These are phyloP conservation scores for Phytophthora boehmeriae DNA, from an alignment of 352 stramenopile genomes.

Conservation along the genomic window DNA sequence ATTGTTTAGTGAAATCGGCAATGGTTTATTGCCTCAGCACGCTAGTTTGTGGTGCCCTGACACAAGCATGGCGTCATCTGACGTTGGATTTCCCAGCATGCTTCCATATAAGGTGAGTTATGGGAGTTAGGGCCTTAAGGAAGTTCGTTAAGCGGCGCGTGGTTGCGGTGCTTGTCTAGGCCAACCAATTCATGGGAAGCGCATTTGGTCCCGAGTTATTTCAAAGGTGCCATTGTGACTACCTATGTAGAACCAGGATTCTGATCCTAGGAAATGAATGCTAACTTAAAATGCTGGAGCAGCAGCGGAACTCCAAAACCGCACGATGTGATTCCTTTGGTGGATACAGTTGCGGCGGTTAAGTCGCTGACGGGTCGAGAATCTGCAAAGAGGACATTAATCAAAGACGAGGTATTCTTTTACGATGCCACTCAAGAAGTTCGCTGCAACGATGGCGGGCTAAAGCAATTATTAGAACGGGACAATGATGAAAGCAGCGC, in stretches of 20 bases:
- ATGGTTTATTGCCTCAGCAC: slow-evolving; percentile 33
- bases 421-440: slow-evolving; percentile 40
- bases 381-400: background rate
- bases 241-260: too few species aligned
- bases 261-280: too few species aligned
- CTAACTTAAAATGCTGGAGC: slow-evolving; percentile 12
- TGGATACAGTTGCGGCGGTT: background rate
- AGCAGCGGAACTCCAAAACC: slow-evolving; percentile 12
- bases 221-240: slow-evolving; percentile 11
- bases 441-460: slow-evolving; percentile 5
- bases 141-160: background rate
- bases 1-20: slow-evolving; percentile 33
- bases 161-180: slow-evolving; percentile 8
- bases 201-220: slow-evolving; percentile 4
- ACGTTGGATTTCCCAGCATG: slow-evolving; percentile 19
- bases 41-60: slow-evolving; percentile 37
- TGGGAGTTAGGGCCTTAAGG: background rate
- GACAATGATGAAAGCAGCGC: slow-evolving; percentile 26
- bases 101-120: slow-evolving; percentile 23
- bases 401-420: slow-evolving; percentile 34
- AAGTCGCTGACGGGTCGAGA: slow-evolving; percentile 12
- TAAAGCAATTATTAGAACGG: slow-evolving; percentile 19
- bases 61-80: background rate
- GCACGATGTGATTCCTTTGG: slow-evolving; percentile 4
- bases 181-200: slow-evolving; percentile 27